These are phyloP conservation scores for Globomyces sp. DNA, from an alignment of 371 early-diverging fungal species.

Conservation along the genomic window DNA sequence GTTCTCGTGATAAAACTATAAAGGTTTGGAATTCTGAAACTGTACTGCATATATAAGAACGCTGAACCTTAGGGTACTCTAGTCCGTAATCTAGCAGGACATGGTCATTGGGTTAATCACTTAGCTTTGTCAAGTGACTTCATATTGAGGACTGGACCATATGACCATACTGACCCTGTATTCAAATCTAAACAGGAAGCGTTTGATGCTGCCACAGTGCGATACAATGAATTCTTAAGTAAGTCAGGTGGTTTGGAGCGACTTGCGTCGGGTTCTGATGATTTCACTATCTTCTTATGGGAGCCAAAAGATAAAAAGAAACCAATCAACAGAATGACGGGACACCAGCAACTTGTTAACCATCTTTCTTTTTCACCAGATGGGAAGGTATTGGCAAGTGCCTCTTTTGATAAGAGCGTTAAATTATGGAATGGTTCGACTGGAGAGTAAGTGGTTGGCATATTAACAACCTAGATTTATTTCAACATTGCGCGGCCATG, in stretches of 20 bases:
- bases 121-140: slow-evolving; percentile 89
- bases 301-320: slow-evolving; percentile 80
- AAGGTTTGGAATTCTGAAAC: slow-evolving; percentile 84
- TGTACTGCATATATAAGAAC: not conserved
- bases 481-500: slow-evolving; percentile 89
- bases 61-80: slow-evolving; percentile 59
- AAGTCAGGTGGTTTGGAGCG: slow-evolving; percentile 63
- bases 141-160: slow-evolving; percentile 85
- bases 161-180: slow-evolving; percentile 74
- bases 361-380: slow-evolving; percentile 93
- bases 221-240: slow-evolving; percentile 75
- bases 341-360: slow-evolving; percentile 97
- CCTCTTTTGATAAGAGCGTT: slow-evolving; percentile 97
- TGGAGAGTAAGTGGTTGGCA: slow-evolving; percentile 61
- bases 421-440: slow-evolving; percentile 95
- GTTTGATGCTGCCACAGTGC: slow-evolving; percentile 65
- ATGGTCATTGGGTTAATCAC: slow-evolving; percentile 95
- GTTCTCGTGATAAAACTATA: slow-evolving; percentile 89
- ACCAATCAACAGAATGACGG: slow-evolving; percentile 84
- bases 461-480: slow-evolving; percentile 60
- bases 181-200: slow-evolving; percentile 69
- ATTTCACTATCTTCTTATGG: slow-evolving; percentile 96
- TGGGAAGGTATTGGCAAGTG: slow-evolving; percentile 88
- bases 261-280: slow-evolving; percentile 92
- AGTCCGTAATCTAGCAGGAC: slow-evolving; percentile 82